phyloP scores from a whole-genome alignment of 1,284 basidiomycete genomes.

The Gymnopus androsaceus region DNA sequence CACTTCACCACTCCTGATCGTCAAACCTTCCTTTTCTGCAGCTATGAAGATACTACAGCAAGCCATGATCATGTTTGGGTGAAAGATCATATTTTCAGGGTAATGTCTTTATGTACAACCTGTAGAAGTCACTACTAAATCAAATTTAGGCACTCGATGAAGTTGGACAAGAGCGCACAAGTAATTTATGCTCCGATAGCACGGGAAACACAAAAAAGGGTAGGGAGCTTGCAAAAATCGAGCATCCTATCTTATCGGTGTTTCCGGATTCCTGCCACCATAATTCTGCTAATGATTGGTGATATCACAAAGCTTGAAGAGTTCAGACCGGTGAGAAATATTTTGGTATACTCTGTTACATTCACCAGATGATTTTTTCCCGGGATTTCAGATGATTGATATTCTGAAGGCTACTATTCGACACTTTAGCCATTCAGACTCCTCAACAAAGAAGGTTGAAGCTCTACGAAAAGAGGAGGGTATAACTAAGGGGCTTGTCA shows the following conservation, averaged over 20 bases:
- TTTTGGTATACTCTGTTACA: slow-evolving; percentile 22
- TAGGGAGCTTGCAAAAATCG: slow-evolving; percentile 11
- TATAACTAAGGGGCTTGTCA: slow-evolving; percentile 7
- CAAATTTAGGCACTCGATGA: background rate
- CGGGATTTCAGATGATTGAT: background rate
- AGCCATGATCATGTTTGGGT: slow-evolving; percentile 20
- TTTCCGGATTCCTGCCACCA: background rate
- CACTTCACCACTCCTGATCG: slow-evolving; percentile 30
- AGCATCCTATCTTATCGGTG: background rate
- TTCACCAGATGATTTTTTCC: background rate
- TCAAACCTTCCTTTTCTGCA: slow-evolving; percentile 28
- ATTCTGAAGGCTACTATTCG: background rate
- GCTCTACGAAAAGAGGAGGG: slow-evolving; percentile 16
- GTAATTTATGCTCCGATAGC: slow-evolving; percentile 24
- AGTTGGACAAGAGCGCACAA: slow-evolving; percentile 12
- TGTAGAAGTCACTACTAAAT: background rate
- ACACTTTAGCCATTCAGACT: background rate
- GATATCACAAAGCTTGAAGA: background rate
- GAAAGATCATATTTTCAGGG: background rate
- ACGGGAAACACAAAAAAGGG: slow-evolving; percentile 25
- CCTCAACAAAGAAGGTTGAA: background rate
- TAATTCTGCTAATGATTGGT: background rate
- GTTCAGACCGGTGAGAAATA: background rate
- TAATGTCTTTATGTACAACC: background rate
- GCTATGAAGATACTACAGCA: slow-evolving; percentile 28